phyloP scores from a whole-genome alignment of 306 rosid genomes.

The Neltuma alba region DNA sequence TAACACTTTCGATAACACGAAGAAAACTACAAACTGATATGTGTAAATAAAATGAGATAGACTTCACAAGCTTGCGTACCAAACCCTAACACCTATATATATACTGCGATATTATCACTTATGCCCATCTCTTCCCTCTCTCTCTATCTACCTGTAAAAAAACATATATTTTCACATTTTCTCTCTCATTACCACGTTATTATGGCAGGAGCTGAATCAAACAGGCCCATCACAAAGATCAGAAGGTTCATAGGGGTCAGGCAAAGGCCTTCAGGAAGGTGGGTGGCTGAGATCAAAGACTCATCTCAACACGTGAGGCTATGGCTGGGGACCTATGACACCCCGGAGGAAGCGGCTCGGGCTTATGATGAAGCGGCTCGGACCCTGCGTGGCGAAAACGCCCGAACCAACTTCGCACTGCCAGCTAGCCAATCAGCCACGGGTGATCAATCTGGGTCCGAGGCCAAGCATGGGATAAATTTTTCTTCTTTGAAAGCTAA shows the following conservation, averaged over 20 bases:
- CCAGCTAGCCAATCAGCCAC: not conserved
- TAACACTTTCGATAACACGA: not conserved
- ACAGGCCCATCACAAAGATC: conserved; percentile 31
- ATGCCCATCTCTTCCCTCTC: not conserved
- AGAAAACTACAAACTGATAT: conserved; percentile 41
- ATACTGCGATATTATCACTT: not conserved
- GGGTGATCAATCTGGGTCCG: not conserved
- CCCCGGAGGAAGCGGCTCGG: conserved; percentile 57
- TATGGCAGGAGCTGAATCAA: conserved; percentile 67
- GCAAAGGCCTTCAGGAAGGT: conserved; percentile 48
- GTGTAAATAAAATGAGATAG: conserved; percentile 27
- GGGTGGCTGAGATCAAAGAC: conserved; percentile 60
- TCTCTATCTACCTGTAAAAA: not conserved
- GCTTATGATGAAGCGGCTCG: conserved; percentile 59
- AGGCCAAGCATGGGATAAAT: conserved; percentile 42
- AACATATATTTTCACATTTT: not conserved
- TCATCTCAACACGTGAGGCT: conserved; percentile 45
- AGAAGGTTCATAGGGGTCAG: conserved; percentile 51
- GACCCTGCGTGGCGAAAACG: conserved; percentile 49
- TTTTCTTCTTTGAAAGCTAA: conserved; percentile 80
- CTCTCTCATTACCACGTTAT: not conserved
- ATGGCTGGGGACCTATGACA: conserved; percentile 59
- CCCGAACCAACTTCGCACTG: conserved; percentile 50
- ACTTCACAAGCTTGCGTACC: conserved; percentile 43
- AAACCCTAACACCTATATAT: conserved; percentile 38